Conservation (phyloP, 108 stramenopile species). For the Skeletonema grethae region DNA sequence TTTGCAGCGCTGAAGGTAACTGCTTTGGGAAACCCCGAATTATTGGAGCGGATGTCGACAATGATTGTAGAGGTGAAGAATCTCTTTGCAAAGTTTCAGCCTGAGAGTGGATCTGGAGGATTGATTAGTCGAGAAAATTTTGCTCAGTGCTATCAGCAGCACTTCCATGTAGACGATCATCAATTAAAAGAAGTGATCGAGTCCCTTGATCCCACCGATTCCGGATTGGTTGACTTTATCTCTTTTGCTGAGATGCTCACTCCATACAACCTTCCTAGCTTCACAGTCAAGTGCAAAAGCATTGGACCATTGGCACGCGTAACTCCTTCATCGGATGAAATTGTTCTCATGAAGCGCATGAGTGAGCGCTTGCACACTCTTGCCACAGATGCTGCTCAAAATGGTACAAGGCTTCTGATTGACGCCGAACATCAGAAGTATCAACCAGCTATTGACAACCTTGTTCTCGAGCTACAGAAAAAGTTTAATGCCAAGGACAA, state of each 20-base stretch:
- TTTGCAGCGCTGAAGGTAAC: conserved; percentile 97
- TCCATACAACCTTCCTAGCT: conserved; percentile 56
- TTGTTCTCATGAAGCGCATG: conserved; percentile 78
- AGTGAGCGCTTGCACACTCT: conserved; percentile 64
- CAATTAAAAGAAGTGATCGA: conserved; percentile 54
- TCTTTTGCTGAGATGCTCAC: conserved; percentile 72
- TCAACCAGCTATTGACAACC: conserved; percentile 96
- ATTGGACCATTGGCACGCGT: conserved; percentile 75
- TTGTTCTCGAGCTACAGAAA: conserved; percentile 79
- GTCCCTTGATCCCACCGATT: conserved; percentile 60
- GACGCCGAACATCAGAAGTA: conserved; percentile 96
- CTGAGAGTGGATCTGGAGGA: conserved; percentile 48
- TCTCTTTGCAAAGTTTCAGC: conserved; percentile 76
- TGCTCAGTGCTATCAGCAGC: conserved; percentile 34
- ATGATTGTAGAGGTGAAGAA: conserved; percentile 72
- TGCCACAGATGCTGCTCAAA: conserved; percentile 69
- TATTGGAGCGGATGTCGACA: conserved; percentile 85
- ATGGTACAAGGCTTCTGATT: conserved; percentile 87
- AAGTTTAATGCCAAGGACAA: conserved; percentile 61
- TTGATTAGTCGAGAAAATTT: conserved; percentile 73
- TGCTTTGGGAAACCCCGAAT: conserved; percentile 89
- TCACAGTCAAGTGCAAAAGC: conserved; percentile 54
- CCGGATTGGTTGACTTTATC: conserved; percentile 79
- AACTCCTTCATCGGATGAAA: conserved; percentile 82
- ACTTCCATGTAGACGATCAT: conserved; percentile 47